Evolutionary conservation across 2,329 filamentous ascomycete species (phyloP), one percentile per base, ranked within the genome.

Genomic region (Metarhizium sp.): DNA sequence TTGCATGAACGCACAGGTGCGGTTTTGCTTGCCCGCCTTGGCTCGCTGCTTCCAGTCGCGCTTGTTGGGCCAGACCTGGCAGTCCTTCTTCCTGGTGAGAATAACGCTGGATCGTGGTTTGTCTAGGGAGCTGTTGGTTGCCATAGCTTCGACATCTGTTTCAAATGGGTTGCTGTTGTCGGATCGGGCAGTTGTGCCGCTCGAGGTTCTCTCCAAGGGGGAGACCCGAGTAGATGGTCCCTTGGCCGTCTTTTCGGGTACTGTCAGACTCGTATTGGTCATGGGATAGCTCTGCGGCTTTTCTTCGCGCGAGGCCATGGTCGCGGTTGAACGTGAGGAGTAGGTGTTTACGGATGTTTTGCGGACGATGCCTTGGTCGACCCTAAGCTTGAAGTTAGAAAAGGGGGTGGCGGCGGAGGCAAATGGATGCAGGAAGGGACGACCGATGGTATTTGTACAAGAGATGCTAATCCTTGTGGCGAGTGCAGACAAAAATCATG

Each of bases 41-140:
- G 79, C 79, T 71, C 82, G 81, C 58, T 75, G 72, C 67, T 78
- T 80, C 80, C 82, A 84, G 64, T 83, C 76, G 29, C 77, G 74
- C 63, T 81, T 76, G 55, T 78, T 77, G 5, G 82, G 82, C 82
- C 82, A 85, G 18, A 83, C 79, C 48, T 77, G 73, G 62, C 75
- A 78, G 58, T 84, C 79, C 52, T 65, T 69, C 57, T 73, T 73
- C 54, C 74, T 61, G 20, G 60, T 59, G 32, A 64, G 54, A 7
- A 66, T 57, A 8, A 64, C 59, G 42, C 62, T 66, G 52, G 58
- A 61, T n/a, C 64, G 59, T 6, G 64, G 60, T 49, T 62, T 77
- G 69, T 60, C 62, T 25, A 64, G 64, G 56, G 69, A 71, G 50
- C 63, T 64, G 48, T 69, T 63, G 14, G 75, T 70, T 48, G 76